Evolutionary conservation across 495 filamentous ascomycete species (phyloP), one percentile per base, ranked within the genome.

Genomic region (Hypoxylon fragiforme): DNA sequence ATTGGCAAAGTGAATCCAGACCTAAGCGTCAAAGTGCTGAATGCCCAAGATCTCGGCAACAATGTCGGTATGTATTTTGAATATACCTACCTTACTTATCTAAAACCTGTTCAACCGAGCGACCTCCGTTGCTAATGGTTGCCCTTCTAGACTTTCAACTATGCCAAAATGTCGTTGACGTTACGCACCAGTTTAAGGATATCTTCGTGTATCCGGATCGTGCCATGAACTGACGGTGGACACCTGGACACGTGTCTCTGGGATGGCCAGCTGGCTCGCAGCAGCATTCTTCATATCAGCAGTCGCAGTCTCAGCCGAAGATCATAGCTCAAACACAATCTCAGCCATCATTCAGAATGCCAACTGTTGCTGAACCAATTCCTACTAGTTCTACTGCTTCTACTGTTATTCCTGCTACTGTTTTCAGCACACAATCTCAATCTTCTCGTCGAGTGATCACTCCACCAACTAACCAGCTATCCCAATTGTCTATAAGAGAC

Each of bases 1-100:
- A 86, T 97, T 34, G 95, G 91, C 44, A 97, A 94, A 71, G 92
- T 98, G 47, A 85, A 91, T 57, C 75, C 77, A 58, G 91, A 95
- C 62, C 72, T 94, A 32, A 83, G 81, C 12, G 69, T 98, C 37
- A 86, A 86, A 60, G 86, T 90, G 31, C 73, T 95, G 37, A 86
- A 77, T 36, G 83, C 85, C 9, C 82, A 81, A 44, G 92, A 97
- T 71, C 88, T 95, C 69, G 92, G 92, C 19, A 81, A 60, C 9
- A 75, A 79, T 57, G 79, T 90, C 44, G 83, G 86, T 89, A 77
- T 54, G 81, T 72, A 14, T 56, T 13, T 28, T 38, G 34, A 11
- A 14, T 6, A 1, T 37, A 9, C 14, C 14, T 18, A 2, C 3
- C 13, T 5, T n/a, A n/a, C n/a, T n/a, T n/a, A n/a, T n/a, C n/a